Base-by-base conservation (phyloP, 805 yeast genomes). In the Candida ipomoeae region DNA sequence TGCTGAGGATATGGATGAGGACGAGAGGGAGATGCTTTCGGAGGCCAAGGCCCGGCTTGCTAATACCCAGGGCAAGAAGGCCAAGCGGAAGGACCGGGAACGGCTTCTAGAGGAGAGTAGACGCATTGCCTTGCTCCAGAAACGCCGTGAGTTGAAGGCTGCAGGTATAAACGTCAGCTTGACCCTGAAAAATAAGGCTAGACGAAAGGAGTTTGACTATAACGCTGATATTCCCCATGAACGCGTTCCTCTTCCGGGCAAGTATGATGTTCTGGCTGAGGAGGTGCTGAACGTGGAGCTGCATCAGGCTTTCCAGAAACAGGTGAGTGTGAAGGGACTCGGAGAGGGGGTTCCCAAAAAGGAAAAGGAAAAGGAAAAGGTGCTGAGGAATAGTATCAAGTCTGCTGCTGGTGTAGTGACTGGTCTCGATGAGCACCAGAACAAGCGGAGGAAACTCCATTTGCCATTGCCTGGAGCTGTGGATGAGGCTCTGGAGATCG, bases 1-100 rank as follows among this genome's bases (percentile, higher is more conserved):
- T 68, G 81, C 82, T 2, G 83, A 80, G 13, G 87, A 84, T 26
- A 71, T 89, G 75, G 91, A 84, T 51, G 97, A 89, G 40, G 96
- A 89, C 52, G 97, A 92, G 60, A 71, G 79, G 50, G 97, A 92
- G 64, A 89, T 91, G 97, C 67, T 91, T 6, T 82, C 89, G n/a
- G 99, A 94, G 63, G 99, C 99, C 0, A 79, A 85, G 44, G 96
- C 97, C 1, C 79, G 99, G 58, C 71, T 92, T 55, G 88, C 96
- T 11, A 91, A 89, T 60, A 90, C 97, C 0, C 89, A 87, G 64
- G 99, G 98, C 52, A 90, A 91, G 58, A 92, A 92, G 66, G 97
- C 97, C 0, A 88, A 91, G 51, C 70, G 98, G 51, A 89, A 91
- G 62, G 88, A 85, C 2, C 74, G 97, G 50, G 98, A 92, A 63